Base-by-base conservation (phyloP, 257 asterid species). In the Solanum appendiculatum region DNA sequence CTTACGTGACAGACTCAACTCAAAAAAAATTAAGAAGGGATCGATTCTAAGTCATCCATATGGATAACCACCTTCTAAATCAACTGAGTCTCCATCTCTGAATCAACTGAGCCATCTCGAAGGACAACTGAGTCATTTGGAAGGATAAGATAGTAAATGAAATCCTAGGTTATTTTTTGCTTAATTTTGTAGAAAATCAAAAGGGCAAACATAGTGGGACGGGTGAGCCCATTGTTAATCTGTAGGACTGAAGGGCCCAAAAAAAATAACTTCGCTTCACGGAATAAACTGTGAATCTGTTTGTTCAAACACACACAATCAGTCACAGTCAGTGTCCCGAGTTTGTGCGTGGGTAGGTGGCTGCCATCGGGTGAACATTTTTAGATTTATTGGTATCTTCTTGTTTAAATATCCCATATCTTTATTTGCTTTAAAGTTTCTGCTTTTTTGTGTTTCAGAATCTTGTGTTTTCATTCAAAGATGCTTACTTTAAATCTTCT, bases 401-500 rank as follows among this genome's bases (percentile, higher is more conserved):
- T 44, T 42, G 29, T 63, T 40, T 74, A 42, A 86, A 58, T 63
- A 39, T 77, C 58, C 68, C 36, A 23, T 51, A 29, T 82, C 84
- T 34, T 84, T 72, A 25, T 42, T 31, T 69, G 77, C 44, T 69
- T 80, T 27, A 80, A 80, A 46, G 29, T 21, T 77, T 31, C 25
- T 34, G 86, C 42, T 54, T n/a, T 46, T 88, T 87, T 73, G 82
- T 37, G 60, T 86, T 72, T 84, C 78, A 70, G 34, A 34, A 33
- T 81, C 69, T 21, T 37, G 51, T 40, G n/a, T 60, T 3, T 29
- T 33, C 84, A 18, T 68, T 6, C 78, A 20, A 89, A 89, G 89
- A 96, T 96, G 99, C 93, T 92, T 3, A 91, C 96, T 87, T 87
- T 92, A 74, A 96, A 92, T 91, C 92, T 93, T 88, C 92, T 93